Conservation (phyloP, 176 grass and related monocot species). For the Ampelocalamus luodianensis region DNA sequence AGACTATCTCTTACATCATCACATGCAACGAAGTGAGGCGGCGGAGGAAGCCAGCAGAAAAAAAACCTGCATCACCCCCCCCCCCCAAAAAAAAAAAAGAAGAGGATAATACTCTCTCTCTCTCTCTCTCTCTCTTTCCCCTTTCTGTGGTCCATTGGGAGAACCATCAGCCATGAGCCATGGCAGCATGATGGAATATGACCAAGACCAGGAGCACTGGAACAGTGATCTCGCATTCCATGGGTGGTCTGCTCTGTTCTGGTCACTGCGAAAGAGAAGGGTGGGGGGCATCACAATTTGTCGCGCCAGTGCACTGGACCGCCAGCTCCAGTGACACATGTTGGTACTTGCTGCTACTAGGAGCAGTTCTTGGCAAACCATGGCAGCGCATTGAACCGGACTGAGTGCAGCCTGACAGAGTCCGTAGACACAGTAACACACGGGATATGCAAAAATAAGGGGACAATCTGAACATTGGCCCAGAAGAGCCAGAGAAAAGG, state of each 20-base stretch:
- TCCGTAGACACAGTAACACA: neutral
- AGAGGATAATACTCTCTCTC: no score
- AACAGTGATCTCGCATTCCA: neutral
- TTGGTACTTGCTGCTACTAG: neutral
- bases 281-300: neutral
- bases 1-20: neutral
- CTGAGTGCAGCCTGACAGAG: neutral
- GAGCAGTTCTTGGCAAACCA: neutral
- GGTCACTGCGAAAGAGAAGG: neutral
- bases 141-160: conserved; percentile 1
- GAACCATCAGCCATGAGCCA: neutral
- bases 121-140: no score
- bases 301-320: neutral
- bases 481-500: neutral
- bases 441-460: neutral
- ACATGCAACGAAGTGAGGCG: conserved; percentile 28
- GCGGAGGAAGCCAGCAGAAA: neutral
- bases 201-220: neutral
- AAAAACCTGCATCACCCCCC: neutral
- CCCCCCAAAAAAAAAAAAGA: neutral
- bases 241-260: neutral
- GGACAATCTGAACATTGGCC: neutral
- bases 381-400: neutral
- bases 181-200: neutral
- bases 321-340: neutral